Evolutionary conservation across 257 asterid genomes (phyloP).

Genomic region (Leptodermis oblonga): DNA sequence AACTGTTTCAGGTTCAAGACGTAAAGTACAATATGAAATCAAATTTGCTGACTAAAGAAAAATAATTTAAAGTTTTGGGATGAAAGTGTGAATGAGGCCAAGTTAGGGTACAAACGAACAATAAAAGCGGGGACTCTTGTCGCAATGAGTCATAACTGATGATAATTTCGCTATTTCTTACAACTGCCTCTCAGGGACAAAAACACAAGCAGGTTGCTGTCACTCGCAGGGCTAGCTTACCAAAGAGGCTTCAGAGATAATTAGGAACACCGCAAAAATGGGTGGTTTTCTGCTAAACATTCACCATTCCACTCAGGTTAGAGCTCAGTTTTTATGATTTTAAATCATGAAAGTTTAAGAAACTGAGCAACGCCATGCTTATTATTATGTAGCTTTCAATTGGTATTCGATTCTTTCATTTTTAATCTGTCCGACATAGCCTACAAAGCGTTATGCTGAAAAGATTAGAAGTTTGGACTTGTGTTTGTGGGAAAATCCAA

Average conservation of each 20-base stretch:
- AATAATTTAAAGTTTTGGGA: too few relatives aligned
- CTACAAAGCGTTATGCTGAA: conserved; percentile 39
- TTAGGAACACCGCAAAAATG: background rate
- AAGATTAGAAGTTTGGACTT: conserved; percentile 19
- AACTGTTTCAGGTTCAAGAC: too few relatives aligned
- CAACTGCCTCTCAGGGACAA: background rate
- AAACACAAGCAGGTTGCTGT: background rate
- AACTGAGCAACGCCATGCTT: background rate
- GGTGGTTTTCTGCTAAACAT: background rate
- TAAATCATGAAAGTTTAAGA: background rate
- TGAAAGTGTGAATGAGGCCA: too few relatives aligned
- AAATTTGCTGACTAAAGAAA: too few relatives aligned
- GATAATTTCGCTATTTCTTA: too few relatives aligned
- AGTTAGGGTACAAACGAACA: too few relatives aligned
- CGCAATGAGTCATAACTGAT: too few relatives aligned
- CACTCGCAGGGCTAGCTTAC: background rate
- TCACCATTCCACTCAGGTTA: background rate
- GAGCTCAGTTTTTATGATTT: background rate
- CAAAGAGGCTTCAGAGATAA: background rate
- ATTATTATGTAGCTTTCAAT: background rate
- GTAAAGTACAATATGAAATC: too few relatives aligned
- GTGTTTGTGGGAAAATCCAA: conserved; percentile 24
- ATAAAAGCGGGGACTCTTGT: too few relatives aligned
- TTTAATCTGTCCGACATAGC: background rate
- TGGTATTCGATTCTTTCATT: background rate